These are phyloP conservation scores for Candida berthetii DNA, from an alignment of 805 yeast genomes.

Conservation along the genomic window DNA sequence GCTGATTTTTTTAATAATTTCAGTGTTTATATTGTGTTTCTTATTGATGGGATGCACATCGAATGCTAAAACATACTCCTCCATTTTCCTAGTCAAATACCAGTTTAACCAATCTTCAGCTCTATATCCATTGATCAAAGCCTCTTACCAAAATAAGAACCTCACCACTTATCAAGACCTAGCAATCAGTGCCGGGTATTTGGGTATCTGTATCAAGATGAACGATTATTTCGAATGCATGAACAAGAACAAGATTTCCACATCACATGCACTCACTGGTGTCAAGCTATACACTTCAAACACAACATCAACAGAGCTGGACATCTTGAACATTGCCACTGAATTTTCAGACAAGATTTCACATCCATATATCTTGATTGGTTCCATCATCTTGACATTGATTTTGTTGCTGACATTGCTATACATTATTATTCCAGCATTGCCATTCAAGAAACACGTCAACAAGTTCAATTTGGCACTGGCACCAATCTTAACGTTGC, in stretches of 20 bases:
- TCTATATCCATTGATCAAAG: conserved; percentile 31
- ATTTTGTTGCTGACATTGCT: conserved; percentile 33
- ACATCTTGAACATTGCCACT: conserved; percentile 41
- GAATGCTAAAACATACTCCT: conserved; percentile 32
- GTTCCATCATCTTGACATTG: conserved; percentile 37
- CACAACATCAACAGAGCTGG: conserved; percentile 27
- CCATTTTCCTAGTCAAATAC: conserved; percentile 43
- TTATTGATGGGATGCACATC: conserved; percentile 50
- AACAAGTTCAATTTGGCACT: conserved; percentile 23
- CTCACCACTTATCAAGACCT: conserved; percentile 31
- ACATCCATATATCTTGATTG: conserved; percentile 49
- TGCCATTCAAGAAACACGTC: conserved; percentile 33
- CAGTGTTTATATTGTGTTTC: conserved; percentile 46
- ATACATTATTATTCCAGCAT: conserved; percentile 39
- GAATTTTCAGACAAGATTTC: conserved; percentile 38
- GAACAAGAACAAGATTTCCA: conserved; percentile 20
- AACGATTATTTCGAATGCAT: conserved; percentile 30
- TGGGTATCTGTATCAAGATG: conserved; percentile 47
- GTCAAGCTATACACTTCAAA: conserved; percentile 28
- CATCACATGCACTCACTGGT: conserved; percentile 21
- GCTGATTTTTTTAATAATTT: conserved; percentile 36
- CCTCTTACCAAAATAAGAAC: conserved; percentile 27
- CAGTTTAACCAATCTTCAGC: conserved; percentile 40
- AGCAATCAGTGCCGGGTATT: conserved; percentile 45
- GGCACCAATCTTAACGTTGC: conserved; percentile 29